phyloP scores from a whole-genome alignment of 108 stramenopile genomes.

The Cyclotella cryptica region DNA sequence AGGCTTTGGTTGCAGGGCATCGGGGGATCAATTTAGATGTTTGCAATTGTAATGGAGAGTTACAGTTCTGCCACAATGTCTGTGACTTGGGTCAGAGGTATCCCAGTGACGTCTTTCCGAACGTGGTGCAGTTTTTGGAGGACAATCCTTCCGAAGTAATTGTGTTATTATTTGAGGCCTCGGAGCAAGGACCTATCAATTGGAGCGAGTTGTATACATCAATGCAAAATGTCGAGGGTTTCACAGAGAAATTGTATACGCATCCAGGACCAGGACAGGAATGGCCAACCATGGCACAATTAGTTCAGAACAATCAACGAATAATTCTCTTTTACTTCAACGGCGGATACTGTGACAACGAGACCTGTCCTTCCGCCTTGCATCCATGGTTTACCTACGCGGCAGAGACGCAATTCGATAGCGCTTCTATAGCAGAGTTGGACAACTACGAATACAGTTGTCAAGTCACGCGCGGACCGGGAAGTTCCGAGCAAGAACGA shows the following conservation, averaged over 20 bases:
- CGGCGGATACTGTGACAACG: conserved; percentile 61
- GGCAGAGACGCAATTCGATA: conserved; percentile 67
- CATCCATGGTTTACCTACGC: conserved; percentile 58
- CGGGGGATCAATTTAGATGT: conserved; percentile 44
- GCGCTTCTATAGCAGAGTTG: conserved; percentile 48
- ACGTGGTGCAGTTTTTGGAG: conserved; percentile 38
- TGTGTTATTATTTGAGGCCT: conserved; percentile 42
- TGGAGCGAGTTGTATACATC: conserved; percentile 44
- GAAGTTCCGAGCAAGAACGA: conserved; percentile 1
- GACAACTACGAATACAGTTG: conserved; percentile 57
- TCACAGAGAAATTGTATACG: conserved; percentile 45
- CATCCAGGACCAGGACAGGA: conserved; percentile 26
- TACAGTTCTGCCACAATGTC: conserved; percentile 51
- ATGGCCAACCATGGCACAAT: conserved; percentile 73
- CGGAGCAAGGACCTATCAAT: conserved; percentile 34
- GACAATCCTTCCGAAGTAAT: conserved; percentile 53
- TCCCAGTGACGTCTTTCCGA: conserved; percentile 39
- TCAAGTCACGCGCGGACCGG: conserved; percentile 51
- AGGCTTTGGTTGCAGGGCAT: conserved; percentile 47
- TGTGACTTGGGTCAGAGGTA: conserved; percentile 45
- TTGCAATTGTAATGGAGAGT: conserved; percentile 33
- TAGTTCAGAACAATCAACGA: conserved; percentile 57
- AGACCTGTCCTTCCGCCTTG: conserved; percentile 65
- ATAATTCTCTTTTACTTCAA: conserved; percentile 73
- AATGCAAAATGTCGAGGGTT: conserved; percentile 36